Evolutionary conservation across 2,329 filamentous ascomycete species (phyloP), one percentile per base, ranked within the genome.

Genomic region (Xylariales sp.): DNA sequence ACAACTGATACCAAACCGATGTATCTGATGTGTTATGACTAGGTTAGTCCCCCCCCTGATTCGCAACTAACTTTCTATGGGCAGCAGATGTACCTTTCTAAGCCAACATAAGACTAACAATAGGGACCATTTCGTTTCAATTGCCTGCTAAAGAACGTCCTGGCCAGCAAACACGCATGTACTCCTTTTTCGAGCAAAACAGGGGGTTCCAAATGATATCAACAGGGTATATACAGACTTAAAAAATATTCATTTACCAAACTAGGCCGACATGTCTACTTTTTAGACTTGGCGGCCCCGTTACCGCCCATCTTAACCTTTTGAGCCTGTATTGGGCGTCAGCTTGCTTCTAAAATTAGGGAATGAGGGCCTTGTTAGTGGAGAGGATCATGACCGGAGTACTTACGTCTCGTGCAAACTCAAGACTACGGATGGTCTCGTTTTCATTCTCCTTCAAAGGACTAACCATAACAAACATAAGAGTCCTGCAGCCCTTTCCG

Each of bases 391-490:
- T 10, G 10, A 4, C 0, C 1, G 18, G 36, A 23, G 3, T 23
- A 76, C 83, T 77, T 80, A 94, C 94, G 87, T 97, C 98, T 41
- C 93, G 97, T 16, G 96, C 96, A 80, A 99, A 99, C 76, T 96
- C 91, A 80, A 99, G 85, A 84, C 94, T 97, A 52, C 94, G 97
- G 78, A 97, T 84, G 3, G 94, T 97, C 84, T 99, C 96, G 76
- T 91, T 92, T 71, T 97, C 84, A 82, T 98, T 96, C 5, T 90
- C 92, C 82, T 97, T 93, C 67, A 98, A 83, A 41, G 96, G 96
- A 74, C 92, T 96, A 64, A 97, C 92, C 94, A 98, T 98, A 78
- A 98, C 93, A 79, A 99, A 97, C 96, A 99, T 99, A 75, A 99
- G 90, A 0, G 96, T 99, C 82, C 97, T 97, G 74, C 92, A 96